A percentile compares a stretch with the other conserved stretches of the same genome.
phyloP scores from a whole-genome alignment of 257 asterid species.

The Schizonepeta tenuifolia region DNA sequence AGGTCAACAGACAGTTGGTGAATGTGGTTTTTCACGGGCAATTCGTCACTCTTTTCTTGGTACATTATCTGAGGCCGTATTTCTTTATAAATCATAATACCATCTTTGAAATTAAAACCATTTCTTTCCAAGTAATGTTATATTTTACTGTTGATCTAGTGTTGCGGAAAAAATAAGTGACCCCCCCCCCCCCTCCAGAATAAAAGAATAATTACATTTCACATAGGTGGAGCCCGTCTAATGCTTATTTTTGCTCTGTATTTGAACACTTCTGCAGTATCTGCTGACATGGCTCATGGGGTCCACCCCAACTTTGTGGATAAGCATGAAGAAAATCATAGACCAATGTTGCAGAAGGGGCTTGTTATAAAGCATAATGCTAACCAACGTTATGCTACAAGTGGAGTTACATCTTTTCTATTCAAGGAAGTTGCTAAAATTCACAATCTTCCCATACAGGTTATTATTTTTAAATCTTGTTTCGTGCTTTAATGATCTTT shows the following conservation, averaged over 20 bases:
- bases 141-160: neutral
- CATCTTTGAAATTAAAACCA: neutral
- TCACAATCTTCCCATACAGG: slow-evolving; percentile 92
- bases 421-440: slow-evolving; percentile 89
- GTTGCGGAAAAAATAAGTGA: neutral
- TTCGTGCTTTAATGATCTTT: slow-evolving; percentile 11
- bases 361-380: slow-evolving; percentile 98
- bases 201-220: too few species aligned
- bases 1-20: slow-evolving; percentile 61
- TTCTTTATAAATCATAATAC: slow-evolving; percentile 11
- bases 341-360: slow-evolving; percentile 91
- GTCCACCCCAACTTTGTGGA: slow-evolving; percentile 91
- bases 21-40: slow-evolving; percentile 73
- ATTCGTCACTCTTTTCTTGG: slow-evolving; percentile 91
- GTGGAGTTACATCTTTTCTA: slow-evolving; percentile 94
- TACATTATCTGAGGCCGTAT: slow-evolving; percentile 38
- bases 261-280: slow-evolving; percentile 57
- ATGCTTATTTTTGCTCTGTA: slow-evolving; percentile 25
- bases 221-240: slow-evolving; percentile 15
- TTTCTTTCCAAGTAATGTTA: slow-evolving; percentile 8
- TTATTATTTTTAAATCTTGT: slow-evolving; percentile 28
- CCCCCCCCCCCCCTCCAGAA: neutral
- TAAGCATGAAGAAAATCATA: slow-evolving; percentile 93
- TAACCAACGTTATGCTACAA: slow-evolving; percentile 96
- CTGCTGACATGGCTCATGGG: slow-evolving; percentile 99